These are phyloP conservation scores for Vaccinium myrtillus DNA, from an alignment of 148 eudicot genomes.

Conservation along the genomic window DNA sequence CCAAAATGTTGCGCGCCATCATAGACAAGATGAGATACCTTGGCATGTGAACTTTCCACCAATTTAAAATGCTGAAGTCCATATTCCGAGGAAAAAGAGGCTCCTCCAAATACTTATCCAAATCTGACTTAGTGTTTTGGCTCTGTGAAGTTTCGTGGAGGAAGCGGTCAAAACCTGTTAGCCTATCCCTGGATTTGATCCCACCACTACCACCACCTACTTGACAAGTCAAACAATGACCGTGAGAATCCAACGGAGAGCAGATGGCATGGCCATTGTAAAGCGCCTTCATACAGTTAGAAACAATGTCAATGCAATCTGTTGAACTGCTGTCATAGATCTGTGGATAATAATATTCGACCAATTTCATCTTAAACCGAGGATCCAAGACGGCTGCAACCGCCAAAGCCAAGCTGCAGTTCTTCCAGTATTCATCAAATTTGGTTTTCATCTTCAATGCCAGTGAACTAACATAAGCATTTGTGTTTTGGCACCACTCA, in stretches of 20 bases:
- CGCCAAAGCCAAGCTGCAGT: conserved; percentile 75
- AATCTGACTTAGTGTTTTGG: no score
- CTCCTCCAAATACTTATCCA: conserved; percentile 88
- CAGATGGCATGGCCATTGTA: background rate
- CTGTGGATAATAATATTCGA: conserved; percentile 79
- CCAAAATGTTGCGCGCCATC: conserved; percentile 84
- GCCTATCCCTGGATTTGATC: no score
- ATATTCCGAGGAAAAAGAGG: conserved; percentile 72
- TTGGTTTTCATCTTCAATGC: conserved; percentile 60
- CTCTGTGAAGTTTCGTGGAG: no score
- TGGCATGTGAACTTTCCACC: conserved; percentile 88
- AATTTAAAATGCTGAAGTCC: conserved; percentile 75
- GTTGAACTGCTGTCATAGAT: conserved; percentile 53
- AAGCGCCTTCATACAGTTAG: no score
- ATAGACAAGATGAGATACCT: conserved; percentile 78
- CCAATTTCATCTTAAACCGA: conserved; percentile 78
- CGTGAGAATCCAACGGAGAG: conserved; percentile 36
- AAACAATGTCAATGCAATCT: conserved; percentile 32
- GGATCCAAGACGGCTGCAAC: conserved; percentile 93
- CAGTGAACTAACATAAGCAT: conserved; percentile 38
- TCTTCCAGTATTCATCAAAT: conserved; percentile 83
- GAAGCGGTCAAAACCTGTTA: no score
- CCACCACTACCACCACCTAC: conserved; percentile 1
- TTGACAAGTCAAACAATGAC: conserved; percentile 12
- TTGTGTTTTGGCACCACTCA: conserved; percentile 52